Evolutionary conservation across 148 eudicot species (phyloP).

Genomic region (Linanthus parryae): DNA sequence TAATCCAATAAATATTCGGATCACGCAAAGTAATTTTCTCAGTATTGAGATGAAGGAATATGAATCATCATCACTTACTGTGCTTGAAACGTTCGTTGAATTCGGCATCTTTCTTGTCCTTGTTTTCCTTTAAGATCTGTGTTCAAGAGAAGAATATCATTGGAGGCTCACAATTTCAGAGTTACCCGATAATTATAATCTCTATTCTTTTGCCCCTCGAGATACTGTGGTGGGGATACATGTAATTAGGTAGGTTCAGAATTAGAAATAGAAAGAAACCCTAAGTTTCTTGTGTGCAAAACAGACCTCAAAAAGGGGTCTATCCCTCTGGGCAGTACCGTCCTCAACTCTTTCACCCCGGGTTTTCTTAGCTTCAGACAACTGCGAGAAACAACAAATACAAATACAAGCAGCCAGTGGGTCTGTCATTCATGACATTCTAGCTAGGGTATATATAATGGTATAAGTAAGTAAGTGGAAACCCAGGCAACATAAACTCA

Average conservation of each 20-base stretch:
- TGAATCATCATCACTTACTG: slow-evolving; percentile 39
- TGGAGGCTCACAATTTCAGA: neutral
- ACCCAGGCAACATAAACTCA: neutral
- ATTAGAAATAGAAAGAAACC: neutral
- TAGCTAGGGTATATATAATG: neutral
- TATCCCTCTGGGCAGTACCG: slow-evolving; percentile 98
- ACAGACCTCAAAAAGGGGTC: slow-evolving; percentile 76
- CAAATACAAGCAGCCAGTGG: neutral
- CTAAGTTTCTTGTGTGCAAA: neutral
- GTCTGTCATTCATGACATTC: neutral
- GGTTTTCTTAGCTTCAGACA: slow-evolving; percentile 59
- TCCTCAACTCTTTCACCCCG: slow-evolving; percentile 85
- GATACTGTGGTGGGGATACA: too few relatives aligned
- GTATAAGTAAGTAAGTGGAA: neutral
- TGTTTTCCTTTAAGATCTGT: slow-evolving; percentile 89
- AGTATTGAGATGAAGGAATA: too few relatives aligned
- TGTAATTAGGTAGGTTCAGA: too few relatives aligned
- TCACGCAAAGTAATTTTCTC: too few relatives aligned
- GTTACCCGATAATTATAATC: neutral
- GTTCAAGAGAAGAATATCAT: neutral
- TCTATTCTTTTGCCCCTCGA: too few relatives aligned
- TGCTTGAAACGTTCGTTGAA: slow-evolving; percentile 89
- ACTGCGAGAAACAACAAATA: slow-evolving; percentile 29
- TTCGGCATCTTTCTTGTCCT: slow-evolving; percentile 89
- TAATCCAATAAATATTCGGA: too few relatives aligned